These are phyloP conservation scores for Zygoascus sp. DNA, from an alignment of 1,139 yeast species.

Conservation along the genomic window DNA sequence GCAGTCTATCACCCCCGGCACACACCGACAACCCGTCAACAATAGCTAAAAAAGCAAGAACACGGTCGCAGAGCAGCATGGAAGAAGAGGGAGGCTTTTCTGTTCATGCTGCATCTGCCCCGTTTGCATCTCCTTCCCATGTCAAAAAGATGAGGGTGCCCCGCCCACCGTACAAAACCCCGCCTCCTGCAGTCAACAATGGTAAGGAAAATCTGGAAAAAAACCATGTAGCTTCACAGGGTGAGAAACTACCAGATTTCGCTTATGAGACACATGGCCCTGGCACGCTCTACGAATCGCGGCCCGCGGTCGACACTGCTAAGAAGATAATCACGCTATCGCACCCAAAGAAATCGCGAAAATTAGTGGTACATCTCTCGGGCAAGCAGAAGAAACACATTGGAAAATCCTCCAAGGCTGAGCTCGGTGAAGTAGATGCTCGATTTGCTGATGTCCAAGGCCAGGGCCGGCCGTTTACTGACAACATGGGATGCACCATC, in stretches of 20 bases:
- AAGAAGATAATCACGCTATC: not conserved
- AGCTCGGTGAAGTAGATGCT: not conserved
- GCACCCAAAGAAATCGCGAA: not conserved
- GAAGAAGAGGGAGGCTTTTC: not conserved
- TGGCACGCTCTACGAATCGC: not conserved
- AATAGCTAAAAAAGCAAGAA: not conserved
- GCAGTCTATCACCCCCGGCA: not conserved
- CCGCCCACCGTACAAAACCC: too few species aligned
- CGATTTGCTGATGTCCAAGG: not conserved
- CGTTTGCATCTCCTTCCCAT: not conserved
- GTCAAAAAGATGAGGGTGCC: not conserved
- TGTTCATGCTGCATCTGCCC: not conserved
- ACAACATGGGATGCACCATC: constrained; percentile 17
- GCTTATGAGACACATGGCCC: not conserved
- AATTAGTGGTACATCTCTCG: not conserved
- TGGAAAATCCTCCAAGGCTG: constrained; percentile 5
- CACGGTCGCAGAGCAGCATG: not conserved
- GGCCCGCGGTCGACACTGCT: not conserved
- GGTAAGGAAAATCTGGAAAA: not conserved
- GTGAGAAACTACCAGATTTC: not conserved
- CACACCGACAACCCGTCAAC: not conserved
- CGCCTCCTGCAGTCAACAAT: not conserved
- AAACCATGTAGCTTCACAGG: not conserved
- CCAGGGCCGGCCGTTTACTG: constrained; percentile 22
- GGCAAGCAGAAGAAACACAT: constrained; percentile 5